Conservation (phyloP, 140 eudicot species). For the Oenanthe javanica region DNA sequence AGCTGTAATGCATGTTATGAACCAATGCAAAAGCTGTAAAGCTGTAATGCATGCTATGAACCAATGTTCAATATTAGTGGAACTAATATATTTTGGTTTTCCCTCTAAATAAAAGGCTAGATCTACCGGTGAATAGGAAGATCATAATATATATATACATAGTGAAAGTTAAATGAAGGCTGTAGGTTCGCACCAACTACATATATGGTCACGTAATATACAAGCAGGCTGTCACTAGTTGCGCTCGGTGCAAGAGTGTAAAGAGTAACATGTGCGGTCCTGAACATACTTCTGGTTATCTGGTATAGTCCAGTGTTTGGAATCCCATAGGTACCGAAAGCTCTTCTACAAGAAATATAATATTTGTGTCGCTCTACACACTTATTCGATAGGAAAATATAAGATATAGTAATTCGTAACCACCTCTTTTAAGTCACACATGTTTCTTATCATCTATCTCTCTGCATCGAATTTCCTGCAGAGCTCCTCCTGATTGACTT, state of each 20-base stretch:
- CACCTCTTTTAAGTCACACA: background rate
- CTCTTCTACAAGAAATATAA: background rate
- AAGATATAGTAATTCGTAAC: background rate
- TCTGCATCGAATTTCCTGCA: background rate
- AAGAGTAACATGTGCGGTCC: background rate
- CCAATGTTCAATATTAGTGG: no score
- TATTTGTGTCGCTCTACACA: background rate
- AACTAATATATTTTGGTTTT: no score
- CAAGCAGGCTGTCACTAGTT: no score
- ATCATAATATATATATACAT: background rate
- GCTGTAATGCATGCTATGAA: no score
- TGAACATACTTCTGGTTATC: background rate
- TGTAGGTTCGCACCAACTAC: background rate
- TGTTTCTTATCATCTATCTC: no score
- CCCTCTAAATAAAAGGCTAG: background rate
- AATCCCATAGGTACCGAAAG: background rate
- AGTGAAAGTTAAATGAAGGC: background rate
- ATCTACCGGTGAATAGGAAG: background rate
- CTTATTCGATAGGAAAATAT: no score
- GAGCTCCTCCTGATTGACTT: background rate
- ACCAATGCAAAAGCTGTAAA: conserved; percentile 14
- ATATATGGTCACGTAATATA: no score
- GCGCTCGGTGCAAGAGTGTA: background rate
- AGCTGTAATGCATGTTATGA: conserved; percentile 45
- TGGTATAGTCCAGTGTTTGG: background rate